These are phyloP conservation scores for Bisporella sp. DNA, from an alignment of 2,329 filamentous ascomycete genomes.

Conservation along the genomic window DNA sequence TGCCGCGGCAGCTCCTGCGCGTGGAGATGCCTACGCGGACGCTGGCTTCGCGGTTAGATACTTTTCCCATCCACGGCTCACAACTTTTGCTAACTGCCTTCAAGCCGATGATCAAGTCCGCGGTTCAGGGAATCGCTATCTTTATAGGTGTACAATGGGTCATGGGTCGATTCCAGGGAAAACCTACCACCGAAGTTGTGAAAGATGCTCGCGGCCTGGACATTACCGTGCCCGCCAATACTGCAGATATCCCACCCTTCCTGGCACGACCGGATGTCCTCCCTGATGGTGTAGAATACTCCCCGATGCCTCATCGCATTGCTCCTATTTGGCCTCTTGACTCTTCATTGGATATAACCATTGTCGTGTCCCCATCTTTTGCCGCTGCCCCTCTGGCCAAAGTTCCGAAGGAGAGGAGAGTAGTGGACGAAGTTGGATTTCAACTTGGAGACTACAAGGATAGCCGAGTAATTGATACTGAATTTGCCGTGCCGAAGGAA, in stretches of 20 bases:
- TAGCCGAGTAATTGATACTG: constrained; percentile 67
- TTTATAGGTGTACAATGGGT: constrained; percentile 49
- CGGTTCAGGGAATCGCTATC: constrained; percentile 48
- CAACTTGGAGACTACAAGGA: constrained; percentile 73
- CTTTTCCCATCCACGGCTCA: constrained; percentile 6
- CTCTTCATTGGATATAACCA: constrained; percentile 70
- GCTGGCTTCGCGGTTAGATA: constrained; percentile 24
- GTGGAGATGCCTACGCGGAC: constrained; percentile 20
- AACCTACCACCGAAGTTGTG: constrained; percentile 33
- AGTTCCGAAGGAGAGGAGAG: constrained; percentile 59
- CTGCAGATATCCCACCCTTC: constrained; percentile 55
- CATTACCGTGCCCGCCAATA: constrained; percentile 46
- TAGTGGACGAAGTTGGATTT: constrained; percentile 77
- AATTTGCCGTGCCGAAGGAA: constrained; percentile 66
- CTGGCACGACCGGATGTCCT: constrained; percentile 54
- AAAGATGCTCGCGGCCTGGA: constrained; percentile 46
- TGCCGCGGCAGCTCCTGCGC: constrained; percentile 22
- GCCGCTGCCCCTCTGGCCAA: constrained; percentile 60
- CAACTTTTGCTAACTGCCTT: constrained; percentile 7
- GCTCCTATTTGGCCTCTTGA: constrained; percentile 84
- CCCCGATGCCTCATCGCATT: constrained; percentile 59
- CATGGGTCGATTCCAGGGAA: constrained; percentile 45
- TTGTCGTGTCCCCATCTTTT: constrained; percentile 76
- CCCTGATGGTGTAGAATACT: constrained; percentile 57
- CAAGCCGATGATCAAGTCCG: constrained; percentile 27